A percentile compares a stretch with the other conserved stretches of the same genome.
Evolutionary conservation across 805 yeast species (phyloP).

Genomic region (Sporopachydermia quercuum): DNA sequence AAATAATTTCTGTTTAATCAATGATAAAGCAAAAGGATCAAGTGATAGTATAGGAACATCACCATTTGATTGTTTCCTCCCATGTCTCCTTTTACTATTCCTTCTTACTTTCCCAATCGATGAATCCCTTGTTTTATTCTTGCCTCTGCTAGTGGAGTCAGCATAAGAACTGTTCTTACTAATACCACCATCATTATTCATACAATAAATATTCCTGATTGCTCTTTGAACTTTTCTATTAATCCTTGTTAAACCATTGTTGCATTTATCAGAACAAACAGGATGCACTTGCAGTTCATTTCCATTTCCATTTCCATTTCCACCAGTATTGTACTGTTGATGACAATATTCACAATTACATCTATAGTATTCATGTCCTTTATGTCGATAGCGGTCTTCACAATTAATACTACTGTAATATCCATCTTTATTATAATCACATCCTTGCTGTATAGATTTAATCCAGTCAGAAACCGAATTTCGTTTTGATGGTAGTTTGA

Average conservation of each 20-base stretch:
- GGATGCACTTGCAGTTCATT: background rate
- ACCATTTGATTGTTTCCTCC: background rate
- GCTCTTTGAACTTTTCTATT: background rate
- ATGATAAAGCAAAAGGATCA: background rate
- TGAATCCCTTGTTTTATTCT: too few species aligned
- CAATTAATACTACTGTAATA: too few species aligned
- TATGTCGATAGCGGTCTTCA: background rate
- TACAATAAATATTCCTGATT: too few species aligned
- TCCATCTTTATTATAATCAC: background rate
- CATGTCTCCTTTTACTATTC: background rate
- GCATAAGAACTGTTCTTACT: too few species aligned
- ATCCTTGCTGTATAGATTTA: background rate
- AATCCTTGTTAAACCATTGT: background rate
- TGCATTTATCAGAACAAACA: background rate
- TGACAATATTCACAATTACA: too few species aligned
- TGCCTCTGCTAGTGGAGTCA: too few species aligned
- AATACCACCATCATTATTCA: too few species aligned
- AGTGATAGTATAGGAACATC: background rate
- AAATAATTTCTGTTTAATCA: background rate
- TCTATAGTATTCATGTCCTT: too few species aligned
- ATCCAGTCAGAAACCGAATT: background rate
- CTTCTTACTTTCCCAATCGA: too few species aligned
- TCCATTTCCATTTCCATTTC: too few species aligned
- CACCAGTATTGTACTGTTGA: too few species aligned
- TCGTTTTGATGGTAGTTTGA: background rate